Conservation (phyloP, 2,329 filamentous ascomycete species). For the Trichoderma koningiopsis region DNA sequence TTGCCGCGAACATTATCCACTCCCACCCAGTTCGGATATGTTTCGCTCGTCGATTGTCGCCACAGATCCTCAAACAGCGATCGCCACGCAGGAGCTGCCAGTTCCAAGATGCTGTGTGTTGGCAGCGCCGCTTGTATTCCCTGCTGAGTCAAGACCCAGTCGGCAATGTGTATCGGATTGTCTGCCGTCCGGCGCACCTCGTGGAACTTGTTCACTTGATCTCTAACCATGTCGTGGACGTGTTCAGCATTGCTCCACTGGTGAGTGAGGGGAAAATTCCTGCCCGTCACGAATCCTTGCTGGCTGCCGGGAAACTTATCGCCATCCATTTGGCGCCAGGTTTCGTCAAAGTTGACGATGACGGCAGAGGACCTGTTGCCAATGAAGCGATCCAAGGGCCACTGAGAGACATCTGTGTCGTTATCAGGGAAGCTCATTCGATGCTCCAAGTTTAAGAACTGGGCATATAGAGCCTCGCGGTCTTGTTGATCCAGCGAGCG, state of each 20-base stretch:
- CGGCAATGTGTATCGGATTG: conserved; percentile 30
- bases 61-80: conserved; percentile 33
- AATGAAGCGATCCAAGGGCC: conserved; percentile 35
- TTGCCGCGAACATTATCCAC: conserved; percentile 35
- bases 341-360: conserved; percentile 34
- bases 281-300: conserved; percentile 35
- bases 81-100: conserved; percentile 30
- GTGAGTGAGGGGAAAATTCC: conserved; percentile 33
- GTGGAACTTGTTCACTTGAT: conserved; percentile 32
- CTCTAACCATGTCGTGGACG: conserved; percentile 22
- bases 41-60: conserved; percentile 28
- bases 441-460: conserved; percentile 32
- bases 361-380: conserved; percentile 32
- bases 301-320: conserved; percentile 32
- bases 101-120: conserved; percentile 16
- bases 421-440: conserved; percentile 30
- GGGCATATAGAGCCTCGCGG: conserved; percentile 28
- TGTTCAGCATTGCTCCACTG: conserved; percentile 32
- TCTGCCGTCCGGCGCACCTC: conserved; percentile 25
- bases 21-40: conserved; percentile 41
- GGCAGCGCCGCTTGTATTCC: conserved; percentile 15
- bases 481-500: conserved; percentile 10
- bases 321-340: conserved; percentile 29
- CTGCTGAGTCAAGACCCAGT: conserved; percentile 35
- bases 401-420: conserved; percentile 32